Conservation (phyloP, 805 yeast species). For the Ogataea degrootiae region DNA sequence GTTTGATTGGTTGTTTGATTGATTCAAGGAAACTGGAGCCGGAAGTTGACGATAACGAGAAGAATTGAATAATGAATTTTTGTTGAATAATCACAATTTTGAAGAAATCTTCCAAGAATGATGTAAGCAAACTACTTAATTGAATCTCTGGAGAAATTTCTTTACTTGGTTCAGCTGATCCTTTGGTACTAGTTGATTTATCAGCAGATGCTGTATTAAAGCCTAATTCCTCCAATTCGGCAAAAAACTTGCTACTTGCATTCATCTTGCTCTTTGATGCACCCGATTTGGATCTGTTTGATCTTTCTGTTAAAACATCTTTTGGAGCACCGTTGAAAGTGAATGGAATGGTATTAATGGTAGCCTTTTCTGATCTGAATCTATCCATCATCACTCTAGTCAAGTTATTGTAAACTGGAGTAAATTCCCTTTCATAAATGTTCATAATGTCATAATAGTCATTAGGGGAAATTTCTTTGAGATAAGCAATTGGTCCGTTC, state of each 20-base stretch:
- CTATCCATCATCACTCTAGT: conserved; percentile 14
- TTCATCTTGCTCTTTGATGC: conserved; percentile 7
- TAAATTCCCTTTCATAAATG: conserved; percentile 32
- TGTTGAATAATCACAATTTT: conserved; percentile 36
- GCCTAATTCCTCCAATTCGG: conserved; percentile 26
- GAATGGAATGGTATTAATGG: conserved; percentile 5
- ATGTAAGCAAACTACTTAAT: conserved; percentile 3
- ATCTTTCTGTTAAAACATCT: conserved; percentile 13
- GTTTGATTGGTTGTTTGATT: conserved; percentile 30
- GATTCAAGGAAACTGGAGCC: conserved; percentile 36
- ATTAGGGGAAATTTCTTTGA: conserved; percentile 49
- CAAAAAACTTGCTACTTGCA: conserved; percentile 19
- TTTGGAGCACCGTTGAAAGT: conserved; percentile 20
- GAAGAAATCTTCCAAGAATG: conserved; percentile 10
- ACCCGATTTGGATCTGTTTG: conserved; percentile 5
- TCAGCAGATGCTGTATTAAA: conserved; percentile 4
- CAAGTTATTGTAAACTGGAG: conserved; percentile 26
- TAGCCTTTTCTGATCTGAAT: conserved; percentile 9
- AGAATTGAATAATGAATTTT: conserved; percentile 39
- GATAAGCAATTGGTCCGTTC: conserved; percentile 49
- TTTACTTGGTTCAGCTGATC: background rate
- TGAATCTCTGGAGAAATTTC: conserved; percentile 1
- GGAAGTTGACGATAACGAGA: conserved; percentile 40
- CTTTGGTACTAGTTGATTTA: background rate
- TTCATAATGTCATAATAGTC: conserved; percentile 41